Conservation (phyloP, 352 stramenopile species). For the Pythium insidiosum region DNA sequence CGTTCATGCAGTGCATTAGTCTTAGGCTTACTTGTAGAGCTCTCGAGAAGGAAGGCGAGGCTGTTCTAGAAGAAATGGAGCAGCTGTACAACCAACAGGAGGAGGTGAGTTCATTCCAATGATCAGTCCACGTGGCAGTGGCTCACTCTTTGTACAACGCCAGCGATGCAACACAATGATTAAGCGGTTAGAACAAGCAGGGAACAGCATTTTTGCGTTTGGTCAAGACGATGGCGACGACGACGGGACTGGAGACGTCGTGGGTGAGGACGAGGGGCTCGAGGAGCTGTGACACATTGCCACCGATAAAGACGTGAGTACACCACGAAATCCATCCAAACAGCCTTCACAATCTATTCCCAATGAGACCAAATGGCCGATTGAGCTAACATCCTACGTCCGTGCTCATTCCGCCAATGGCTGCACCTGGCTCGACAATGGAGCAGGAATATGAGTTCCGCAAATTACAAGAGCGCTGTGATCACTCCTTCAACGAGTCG, state of each 20-base stretch:
- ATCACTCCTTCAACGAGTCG: conserved; percentile 67
- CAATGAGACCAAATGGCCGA: too few relatives aligned
- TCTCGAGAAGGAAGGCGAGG: conserved; percentile 44
- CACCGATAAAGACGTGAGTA: too few relatives aligned
- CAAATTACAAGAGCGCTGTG: not conserved
- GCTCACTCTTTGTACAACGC: not conserved
- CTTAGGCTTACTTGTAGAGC: too few relatives aligned
- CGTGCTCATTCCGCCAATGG: too few relatives aligned
- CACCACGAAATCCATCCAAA: too few relatives aligned
- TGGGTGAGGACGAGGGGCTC: not conserved
- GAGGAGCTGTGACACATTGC: not conserved
- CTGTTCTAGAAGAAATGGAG: conserved; percentile 51
- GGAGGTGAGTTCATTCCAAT: conserved; percentile 17
- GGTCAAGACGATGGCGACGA: not conserved
- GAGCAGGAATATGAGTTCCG: too few relatives aligned
- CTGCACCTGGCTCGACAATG: too few relatives aligned
- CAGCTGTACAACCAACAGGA: conserved; percentile 49
- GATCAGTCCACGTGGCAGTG: not conserved
- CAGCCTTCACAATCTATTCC: too few relatives aligned
- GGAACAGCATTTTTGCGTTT: conserved; percentile 11
- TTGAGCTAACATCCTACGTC: too few relatives aligned
- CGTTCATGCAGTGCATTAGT: too few relatives aligned
- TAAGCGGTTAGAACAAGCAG: conserved; percentile 7
- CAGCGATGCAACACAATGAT: conserved; percentile 14
- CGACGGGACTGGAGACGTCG: too few relatives aligned